A percentile compares a stretch with the other conserved stretches of the same genome.
phyloP scores from a whole-genome alignment of 1,139 yeast species.

The Suhomyces yuchorum region DNA sequence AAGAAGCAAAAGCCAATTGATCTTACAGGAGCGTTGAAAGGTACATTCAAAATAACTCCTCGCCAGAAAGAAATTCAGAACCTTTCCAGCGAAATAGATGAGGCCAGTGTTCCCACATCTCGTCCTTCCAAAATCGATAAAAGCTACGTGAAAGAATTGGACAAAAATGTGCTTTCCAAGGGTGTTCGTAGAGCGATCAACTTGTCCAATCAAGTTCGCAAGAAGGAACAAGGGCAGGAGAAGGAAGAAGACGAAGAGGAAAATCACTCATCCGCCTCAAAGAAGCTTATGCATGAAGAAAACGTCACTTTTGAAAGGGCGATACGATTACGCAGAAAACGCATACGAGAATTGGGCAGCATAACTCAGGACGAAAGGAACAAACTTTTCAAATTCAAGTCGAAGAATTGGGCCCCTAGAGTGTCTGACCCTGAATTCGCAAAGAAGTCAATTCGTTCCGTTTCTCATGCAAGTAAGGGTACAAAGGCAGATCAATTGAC shows the following conservation, averaged over 20 bases:
- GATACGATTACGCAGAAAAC: constrained; percentile 5
- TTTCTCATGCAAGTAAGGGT: not conserved
- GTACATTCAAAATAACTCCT: constrained; percentile 15
- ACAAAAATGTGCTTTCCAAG: constrained; percentile 17
- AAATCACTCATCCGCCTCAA: not conserved
- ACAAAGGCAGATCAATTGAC: not conserved
- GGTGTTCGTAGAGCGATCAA: constrained; percentile 18
- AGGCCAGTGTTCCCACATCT: constrained; percentile 9
- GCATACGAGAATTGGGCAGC: constrained; percentile 6
- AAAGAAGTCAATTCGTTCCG: not conserved
- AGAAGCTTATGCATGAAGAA: not conserved
- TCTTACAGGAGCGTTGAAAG: constrained; percentile 17
- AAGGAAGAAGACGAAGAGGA: constrained; percentile 5
- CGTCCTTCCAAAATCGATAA: constrained; percentile 16
- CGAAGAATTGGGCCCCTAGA: constrained; percentile 1
- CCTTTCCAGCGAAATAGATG: constrained; percentile 9
- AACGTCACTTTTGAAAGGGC: constrained; percentile 1
- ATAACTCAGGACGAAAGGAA: constrained; percentile 6
- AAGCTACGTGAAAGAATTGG: constrained; percentile 18
- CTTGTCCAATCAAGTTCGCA: constrained; percentile 12
- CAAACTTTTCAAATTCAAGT: constrained; percentile 4
- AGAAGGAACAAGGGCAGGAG: constrained; percentile 2
- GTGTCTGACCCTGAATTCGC: not conserved
- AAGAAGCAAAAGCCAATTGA: constrained; percentile 15
- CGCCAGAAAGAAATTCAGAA: constrained; percentile 14